phyloP scores from a whole-genome alignment of 352 stramenopile species.

The Halophytophthora polymorphica region DNA sequence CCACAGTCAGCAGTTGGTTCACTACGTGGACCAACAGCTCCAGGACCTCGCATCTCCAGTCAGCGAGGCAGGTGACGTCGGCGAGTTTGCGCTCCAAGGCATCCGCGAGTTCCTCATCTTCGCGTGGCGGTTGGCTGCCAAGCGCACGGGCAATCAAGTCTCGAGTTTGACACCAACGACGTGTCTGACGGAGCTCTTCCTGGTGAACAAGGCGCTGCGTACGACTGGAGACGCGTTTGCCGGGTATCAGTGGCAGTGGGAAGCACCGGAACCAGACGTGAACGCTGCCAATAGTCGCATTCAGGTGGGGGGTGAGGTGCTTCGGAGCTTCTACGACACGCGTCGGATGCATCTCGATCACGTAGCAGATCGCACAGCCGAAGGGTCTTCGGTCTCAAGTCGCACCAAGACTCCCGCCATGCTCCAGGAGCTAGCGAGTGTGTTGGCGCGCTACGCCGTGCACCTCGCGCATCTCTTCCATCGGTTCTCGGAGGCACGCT shows the following conservation, averaged over 20 bases:
- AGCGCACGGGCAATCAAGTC: slow-evolving; percentile 13
- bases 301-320: neutral
- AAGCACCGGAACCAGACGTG: neutral
- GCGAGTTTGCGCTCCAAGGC: slow-evolving; percentile 13
- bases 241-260: slow-evolving; percentile 12
- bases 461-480: slow-evolving; percentile 46
- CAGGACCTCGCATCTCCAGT: slow-evolving; percentile 1
- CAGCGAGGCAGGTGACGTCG: neutral
- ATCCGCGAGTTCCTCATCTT: slow-evolving; percentile 44
- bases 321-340: slow-evolving; percentile 29
- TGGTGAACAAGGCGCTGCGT: slow-evolving; percentile 36
- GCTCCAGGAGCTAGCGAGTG: slow-evolving; percentile 26
- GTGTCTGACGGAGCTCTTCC: slow-evolving; percentile 45
- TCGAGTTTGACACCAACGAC: slow-evolving; percentile 2
- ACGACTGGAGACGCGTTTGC: slow-evolving; percentile 10
- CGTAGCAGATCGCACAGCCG: slow-evolving; percentile 1
- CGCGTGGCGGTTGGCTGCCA: slow-evolving; percentile 37
- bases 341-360: slow-evolving; percentile 11
- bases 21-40: slow-evolving; percentile 22
- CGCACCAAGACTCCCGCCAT: neutral
- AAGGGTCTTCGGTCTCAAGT: neutral
- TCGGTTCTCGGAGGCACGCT: slow-evolving; percentile 26
- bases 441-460: slow-evolving; percentile 39
- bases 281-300: neutral
- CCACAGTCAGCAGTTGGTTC: slow-evolving; percentile 17